Conservation (phyloP, 2,329 filamentous ascomycete species). For the Penicillium sp. region DNA sequence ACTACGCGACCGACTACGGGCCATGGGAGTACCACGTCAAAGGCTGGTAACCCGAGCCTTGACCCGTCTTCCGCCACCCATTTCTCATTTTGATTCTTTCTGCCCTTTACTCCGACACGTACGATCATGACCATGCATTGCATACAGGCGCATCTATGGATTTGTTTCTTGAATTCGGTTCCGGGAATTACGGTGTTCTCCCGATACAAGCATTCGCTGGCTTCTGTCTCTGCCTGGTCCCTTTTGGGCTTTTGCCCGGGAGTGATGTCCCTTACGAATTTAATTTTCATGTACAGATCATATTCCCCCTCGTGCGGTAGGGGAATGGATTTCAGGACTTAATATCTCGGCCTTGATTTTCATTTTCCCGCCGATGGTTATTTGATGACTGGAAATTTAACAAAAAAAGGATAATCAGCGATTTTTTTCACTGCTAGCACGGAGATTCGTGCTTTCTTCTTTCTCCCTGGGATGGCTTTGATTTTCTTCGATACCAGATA, state of each 20-base stretch:
- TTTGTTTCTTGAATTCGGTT: constrained; percentile 21
- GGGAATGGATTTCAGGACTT: neutral
- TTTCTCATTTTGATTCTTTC: constrained; percentile 7
- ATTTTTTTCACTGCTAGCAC: constrained; percentile 9
- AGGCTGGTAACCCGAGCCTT: constrained; percentile 84
- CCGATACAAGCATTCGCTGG: constrained; percentile 29
- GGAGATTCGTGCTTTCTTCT: constrained; percentile 8
- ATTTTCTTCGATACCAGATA: constrained; percentile 28
- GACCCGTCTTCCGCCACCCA: neutral
- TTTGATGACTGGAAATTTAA: constrained; percentile 6
- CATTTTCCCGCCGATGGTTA: too few relatives aligned
- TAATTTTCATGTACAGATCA: constrained; percentile 34
- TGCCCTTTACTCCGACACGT: constrained; percentile 21
- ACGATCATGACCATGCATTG: constrained; percentile 38
- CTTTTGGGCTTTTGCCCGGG: constrained; percentile 15
- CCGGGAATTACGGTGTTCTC: constrained; percentile 11
- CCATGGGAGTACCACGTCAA: constrained; percentile 79
- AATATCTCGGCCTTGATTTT: neutral
- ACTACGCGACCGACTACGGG: constrained; percentile 71
- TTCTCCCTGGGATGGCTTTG: constrained; percentile 4
- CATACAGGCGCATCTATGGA: constrained; percentile 35
- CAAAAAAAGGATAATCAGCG: constrained; percentile 16
- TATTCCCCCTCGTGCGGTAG: constrained; percentile 11
- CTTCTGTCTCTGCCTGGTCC: constrained; percentile 24
- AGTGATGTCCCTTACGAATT: constrained; percentile 18